Conservation (phyloP, 2,329 filamentous ascomycete species). For the Pseudogymnoascus sp. region DNA sequence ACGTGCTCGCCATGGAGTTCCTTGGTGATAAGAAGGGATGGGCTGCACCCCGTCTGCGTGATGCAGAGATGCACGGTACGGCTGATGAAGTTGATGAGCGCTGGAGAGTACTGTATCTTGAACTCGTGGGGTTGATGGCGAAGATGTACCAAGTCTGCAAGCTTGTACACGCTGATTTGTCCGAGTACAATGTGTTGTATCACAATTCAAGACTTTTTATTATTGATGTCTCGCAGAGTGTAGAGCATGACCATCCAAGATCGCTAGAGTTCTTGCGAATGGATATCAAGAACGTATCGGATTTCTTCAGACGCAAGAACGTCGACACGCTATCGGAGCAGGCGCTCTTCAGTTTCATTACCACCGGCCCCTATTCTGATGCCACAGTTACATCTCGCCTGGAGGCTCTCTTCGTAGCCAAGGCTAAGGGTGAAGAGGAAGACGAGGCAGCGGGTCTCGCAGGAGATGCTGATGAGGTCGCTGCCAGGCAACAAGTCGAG, state of each 20-base stretch:
- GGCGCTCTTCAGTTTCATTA: constrained; percentile 79
- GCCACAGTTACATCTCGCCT: constrained; percentile 56
- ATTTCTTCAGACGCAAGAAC: constrained; percentile 83
- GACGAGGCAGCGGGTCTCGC: constrained; percentile 50
- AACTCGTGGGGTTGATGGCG: constrained; percentile 83
- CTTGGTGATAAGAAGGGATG: constrained; percentile 81
- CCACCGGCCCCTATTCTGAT: constrained; percentile 54
- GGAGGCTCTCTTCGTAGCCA: constrained; percentile 59
- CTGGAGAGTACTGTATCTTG: constrained; percentile 74
- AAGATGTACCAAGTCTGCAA: constrained; percentile 87
- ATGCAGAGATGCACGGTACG: constrained; percentile 63
- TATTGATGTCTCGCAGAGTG: constrained; percentile 95
- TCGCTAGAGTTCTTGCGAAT: constrained; percentile 91
- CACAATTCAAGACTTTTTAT: constrained; percentile 77
- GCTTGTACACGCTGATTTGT: constrained; percentile 91
- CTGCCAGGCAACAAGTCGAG: constrained; percentile 64
- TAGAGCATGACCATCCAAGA: constrained; percentile 91
- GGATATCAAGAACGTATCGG: constrained; percentile 95
- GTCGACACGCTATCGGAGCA: constrained; percentile 77
- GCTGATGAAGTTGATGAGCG: constrained; percentile 58
- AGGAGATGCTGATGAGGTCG: constrained; percentile 42
- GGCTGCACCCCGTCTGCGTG: constrained; percentile 81
- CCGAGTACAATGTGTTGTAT: constrained; percentile 97
- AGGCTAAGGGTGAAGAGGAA: constrained; percentile 49
- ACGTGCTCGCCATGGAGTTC: constrained; percentile 93